Percentiles rank a stretch among this genome's conserved stretches.
phyloP scores from a whole-genome alignment of 805 yeast genomes.

The Metahyphopichia silvanorum region DNA sequence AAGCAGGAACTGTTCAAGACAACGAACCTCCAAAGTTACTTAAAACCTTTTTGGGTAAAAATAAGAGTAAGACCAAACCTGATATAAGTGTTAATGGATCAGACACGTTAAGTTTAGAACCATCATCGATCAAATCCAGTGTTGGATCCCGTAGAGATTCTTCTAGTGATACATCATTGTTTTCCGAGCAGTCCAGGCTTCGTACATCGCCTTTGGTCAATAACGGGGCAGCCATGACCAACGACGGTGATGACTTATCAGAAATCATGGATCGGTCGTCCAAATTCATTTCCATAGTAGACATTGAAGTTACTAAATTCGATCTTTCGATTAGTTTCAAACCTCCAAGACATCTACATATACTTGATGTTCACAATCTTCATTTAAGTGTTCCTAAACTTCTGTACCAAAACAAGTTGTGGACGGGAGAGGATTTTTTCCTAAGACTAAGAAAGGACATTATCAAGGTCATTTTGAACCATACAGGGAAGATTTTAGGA shows the following conservation, averaged over 20 bases:
- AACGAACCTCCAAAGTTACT: slow-evolving; percentile 5
- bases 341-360: slow-evolving; percentile 65
- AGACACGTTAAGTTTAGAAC: neutral
- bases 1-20: neutral
- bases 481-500: slow-evolving; percentile 75
- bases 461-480: slow-evolving; percentile 54
- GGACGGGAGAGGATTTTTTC: slow-evolving; percentile 71
- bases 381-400: slow-evolving; percentile 62
- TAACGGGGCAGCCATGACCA: slow-evolving; percentile 3
- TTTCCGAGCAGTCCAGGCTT: too few species aligned
- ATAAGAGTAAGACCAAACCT: neutral
- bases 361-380: slow-evolving; percentile 77
- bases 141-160: neutral
- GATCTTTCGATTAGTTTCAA: slow-evolving; percentile 66
- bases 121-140: too few species aligned
- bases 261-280: slow-evolving; percentile 42
- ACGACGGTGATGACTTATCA: slow-evolving; percentile 28
- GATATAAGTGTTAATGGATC: slow-evolving; percentile 1
- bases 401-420: slow-evolving; percentile 37
- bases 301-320: slow-evolving; percentile 30
- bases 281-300: slow-evolving; percentile 37
- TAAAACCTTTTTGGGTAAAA: neutral
- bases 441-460: slow-evolving; percentile 59
- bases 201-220: too few species aligned
- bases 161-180: neutral